A percentile compares a stretch with the other conserved stretches of the same genome.
Evolutionary conservation across 1,284 basidiomycete genomes (phyloP).

Genomic region (Inonotus obliquus): DNA sequence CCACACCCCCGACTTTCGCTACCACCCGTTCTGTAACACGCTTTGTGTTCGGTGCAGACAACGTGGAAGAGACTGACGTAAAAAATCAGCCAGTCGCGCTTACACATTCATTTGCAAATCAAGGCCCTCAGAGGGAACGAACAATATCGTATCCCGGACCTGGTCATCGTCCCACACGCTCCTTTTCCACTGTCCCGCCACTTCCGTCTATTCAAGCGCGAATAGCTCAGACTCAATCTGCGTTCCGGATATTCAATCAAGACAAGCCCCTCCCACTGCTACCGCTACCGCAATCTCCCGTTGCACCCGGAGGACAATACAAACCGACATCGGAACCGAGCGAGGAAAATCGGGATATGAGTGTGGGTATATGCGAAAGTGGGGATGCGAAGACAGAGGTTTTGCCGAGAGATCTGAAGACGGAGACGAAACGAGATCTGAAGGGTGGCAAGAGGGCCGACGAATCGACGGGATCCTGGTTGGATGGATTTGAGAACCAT

Average conservation of each 20-base stretch:
- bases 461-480: constrained; percentile 16
- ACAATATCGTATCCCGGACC: constrained; percentile 9
- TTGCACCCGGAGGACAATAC: not conserved
- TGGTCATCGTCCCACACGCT: constrained; percentile 9
- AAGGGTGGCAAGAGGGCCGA: constrained; percentile 3
- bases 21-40: not conserved
- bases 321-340: not conserved
- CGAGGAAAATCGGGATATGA: constrained; percentile 2
- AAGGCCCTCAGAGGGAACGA: constrained; percentile 2
- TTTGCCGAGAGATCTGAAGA: not conserved
- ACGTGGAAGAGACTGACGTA: not conserved
- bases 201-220: not conserved
- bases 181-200: not conserved
- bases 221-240: not conserved
- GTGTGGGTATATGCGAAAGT: constrained; percentile 3
- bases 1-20: not conserved
- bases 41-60: not conserved
- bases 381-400: constrained; percentile 3
- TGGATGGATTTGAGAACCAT: constrained; percentile 1
- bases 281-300: not conserved
- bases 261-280: constrained; percentile 9
- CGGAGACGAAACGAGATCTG: not conserved
- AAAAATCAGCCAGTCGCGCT: constrained; percentile 4
- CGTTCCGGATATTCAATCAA: not conserved
- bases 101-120: constrained; percentile 2